Conservation (phyloP, 164 flowering plant species). For the Santalum album region DNA sequence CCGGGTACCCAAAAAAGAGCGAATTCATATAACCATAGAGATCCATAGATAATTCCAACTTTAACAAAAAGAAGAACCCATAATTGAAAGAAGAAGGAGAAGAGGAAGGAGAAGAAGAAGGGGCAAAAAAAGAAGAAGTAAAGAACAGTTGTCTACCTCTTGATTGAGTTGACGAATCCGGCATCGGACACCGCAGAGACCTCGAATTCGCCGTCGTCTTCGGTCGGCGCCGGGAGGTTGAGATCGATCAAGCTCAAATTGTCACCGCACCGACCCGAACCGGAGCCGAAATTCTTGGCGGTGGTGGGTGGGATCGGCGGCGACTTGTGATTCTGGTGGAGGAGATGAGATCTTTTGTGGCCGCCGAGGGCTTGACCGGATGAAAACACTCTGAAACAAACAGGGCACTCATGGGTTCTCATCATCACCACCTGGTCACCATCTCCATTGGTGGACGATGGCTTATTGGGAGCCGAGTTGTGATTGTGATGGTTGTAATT, state of each 20-base stretch:
- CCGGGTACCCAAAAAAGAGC: too few relatives aligned
- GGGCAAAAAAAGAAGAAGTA: too few relatives aligned
- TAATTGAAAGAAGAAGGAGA: too few relatives aligned
- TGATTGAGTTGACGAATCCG: neutral
- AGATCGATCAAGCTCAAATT: constrained; percentile 56
- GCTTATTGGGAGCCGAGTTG: neutral
- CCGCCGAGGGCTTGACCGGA: constrained; percentile 96
- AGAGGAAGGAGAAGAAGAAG: too few relatives aligned
- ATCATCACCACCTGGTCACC: neutral
- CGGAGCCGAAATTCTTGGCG: neutral
- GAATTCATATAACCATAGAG: too few relatives aligned
- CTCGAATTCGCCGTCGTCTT: neutral
- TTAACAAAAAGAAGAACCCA: too few relatives aligned
- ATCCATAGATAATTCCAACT: too few relatives aligned
- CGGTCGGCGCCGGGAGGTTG: constrained; percentile 26
- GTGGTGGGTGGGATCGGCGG: constrained; percentile 5
- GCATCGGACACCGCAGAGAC: neutral
- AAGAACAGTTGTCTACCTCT: too few relatives aligned
- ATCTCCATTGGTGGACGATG: neutral
- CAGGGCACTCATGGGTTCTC: constrained; percentile 63
- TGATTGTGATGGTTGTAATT: constrained; percentile 1
- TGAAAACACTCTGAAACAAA: constrained; percentile 58
- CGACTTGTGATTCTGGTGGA: neutral
- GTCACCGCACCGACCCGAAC: constrained; percentile 18
- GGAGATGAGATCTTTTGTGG: constrained; percentile 71